These are phyloP conservation scores for Ophiostoma tasmaniense DNA, from an alignment of 2,329 filamentous ascomycete species.

Conservation along the genomic window DNA sequence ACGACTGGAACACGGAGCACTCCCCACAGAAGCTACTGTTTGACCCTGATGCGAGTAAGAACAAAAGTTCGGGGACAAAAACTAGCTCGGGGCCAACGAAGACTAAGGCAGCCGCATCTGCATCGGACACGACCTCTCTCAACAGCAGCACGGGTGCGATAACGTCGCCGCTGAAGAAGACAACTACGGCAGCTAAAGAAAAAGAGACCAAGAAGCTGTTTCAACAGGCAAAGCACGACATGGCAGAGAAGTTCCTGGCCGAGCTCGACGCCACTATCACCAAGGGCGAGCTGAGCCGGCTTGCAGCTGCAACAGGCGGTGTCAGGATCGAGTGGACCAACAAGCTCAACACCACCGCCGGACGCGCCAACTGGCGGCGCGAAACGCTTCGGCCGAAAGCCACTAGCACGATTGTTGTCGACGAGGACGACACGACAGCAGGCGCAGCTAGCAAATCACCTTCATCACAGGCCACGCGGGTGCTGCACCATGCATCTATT, in stretches of 20 bases:
- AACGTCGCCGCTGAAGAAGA: slow-evolving; percentile 23
- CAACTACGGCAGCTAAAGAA: slow-evolving; percentile 27
- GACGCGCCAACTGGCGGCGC: slow-evolving; percentile 63
- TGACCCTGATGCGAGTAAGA: slow-evolving; percentile 16
- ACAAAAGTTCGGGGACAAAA: background rate
- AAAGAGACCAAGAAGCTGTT: slow-evolving; percentile 51
- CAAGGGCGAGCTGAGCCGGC: slow-evolving; percentile 45
- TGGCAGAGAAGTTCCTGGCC: slow-evolving; percentile 55
- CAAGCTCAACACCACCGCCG: slow-evolving; percentile 71
- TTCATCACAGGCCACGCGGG: slow-evolving; percentile 21
- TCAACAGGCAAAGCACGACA: slow-evolving; percentile 48
- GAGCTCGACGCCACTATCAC: slow-evolving; percentile 64
- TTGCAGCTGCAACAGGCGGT: slow-evolving; percentile 59
- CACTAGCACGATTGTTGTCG: background rate
- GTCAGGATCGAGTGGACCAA: slow-evolving; percentile 66
- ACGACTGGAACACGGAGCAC: slow-evolving; percentile 57
- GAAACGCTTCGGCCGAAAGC: slow-evolving; percentile 39
- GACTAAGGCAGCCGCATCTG: background rate
- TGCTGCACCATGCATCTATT: slow-evolving; percentile 63
- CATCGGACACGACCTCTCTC: background rate
- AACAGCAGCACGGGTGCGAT: background rate
- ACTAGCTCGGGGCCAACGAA: background rate
- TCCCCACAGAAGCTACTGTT: slow-evolving; percentile 29
- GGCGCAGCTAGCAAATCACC: background rate
- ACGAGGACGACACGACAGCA: background rate